Evolutionary conservation across 2,329 filamentous ascomycete genomes (phyloP).

Genomic region (Diplodia scrobiculata): DNA sequence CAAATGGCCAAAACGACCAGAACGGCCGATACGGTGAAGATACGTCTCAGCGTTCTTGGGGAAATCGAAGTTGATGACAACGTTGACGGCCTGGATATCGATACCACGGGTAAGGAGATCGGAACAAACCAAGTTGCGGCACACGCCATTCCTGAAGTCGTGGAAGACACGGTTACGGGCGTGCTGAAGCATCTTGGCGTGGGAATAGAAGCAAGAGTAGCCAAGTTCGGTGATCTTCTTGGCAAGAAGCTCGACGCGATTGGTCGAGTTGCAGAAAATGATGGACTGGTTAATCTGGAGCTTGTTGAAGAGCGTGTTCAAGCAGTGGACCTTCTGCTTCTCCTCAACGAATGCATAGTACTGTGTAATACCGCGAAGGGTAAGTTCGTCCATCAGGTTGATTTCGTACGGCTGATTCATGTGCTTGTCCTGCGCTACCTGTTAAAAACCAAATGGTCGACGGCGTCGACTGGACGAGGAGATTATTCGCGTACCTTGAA

Average conservation of each 20-base stretch:
- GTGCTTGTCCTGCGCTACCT: slow-evolving; percentile 72
- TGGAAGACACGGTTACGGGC: slow-evolving; percentile 98
- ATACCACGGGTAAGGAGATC: slow-evolving; percentile 97
- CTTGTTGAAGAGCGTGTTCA: slow-evolving; percentile 98
- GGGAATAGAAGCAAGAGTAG: slow-evolving; percentile 99
- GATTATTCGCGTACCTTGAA: slow-evolving; percentile 65
- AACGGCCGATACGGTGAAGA: slow-evolving; percentile 95
- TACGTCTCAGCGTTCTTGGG: slow-evolving; percentile 99
- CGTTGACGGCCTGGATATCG: slow-evolving; percentile 98
- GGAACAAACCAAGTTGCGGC: slow-evolving; percentile 96
- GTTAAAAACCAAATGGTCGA: neutral
- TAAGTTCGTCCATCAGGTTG: slow-evolving; percentile 99
- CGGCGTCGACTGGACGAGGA: slow-evolving; percentile 28
- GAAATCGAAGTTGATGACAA: slow-evolving; percentile 99
- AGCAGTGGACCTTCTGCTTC: slow-evolving; percentile 97
- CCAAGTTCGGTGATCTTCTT: slow-evolving; percentile 99
- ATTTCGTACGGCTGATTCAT: slow-evolving; percentile 97
- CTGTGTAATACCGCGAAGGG: slow-evolving; percentile 94
- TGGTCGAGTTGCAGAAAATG: slow-evolving; percentile 99
- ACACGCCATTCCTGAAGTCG: slow-evolving; percentile 97
- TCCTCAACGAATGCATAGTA: slow-evolving; percentile 99
- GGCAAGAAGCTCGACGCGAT: slow-evolving; percentile 92
- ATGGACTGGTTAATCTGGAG: slow-evolving; percentile 99
- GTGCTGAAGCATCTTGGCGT: slow-evolving; percentile 96
- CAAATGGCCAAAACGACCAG: slow-evolving; percentile 93